These are phyloP conservation scores for Candida namnaoensis DNA, from an alignment of 805 yeast species.

Conservation along the genomic window DNA sequence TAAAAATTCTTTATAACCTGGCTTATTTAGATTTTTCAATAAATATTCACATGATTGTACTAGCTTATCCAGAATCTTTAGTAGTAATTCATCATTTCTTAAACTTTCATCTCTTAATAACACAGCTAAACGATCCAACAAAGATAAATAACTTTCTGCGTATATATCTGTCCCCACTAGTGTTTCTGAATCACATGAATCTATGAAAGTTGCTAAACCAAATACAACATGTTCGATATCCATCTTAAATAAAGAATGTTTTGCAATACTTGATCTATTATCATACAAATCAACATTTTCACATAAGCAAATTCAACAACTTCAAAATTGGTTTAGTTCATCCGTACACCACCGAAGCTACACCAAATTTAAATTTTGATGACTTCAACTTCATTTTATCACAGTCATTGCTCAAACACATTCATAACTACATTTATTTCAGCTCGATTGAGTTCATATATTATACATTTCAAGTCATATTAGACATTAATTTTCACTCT, in stretches of 20 bases:
- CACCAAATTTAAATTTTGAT: too few relatives aligned
- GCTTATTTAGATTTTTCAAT: not conserved
- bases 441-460: too few relatives aligned
- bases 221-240: constrained; percentile 16
- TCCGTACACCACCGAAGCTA: too few relatives aligned
- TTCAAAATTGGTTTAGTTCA: too few relatives aligned
- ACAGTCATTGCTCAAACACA: too few relatives aligned
- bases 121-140: constrained; percentile 15
- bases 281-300: too few relatives aligned
- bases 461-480: too few relatives aligned
- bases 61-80: constrained; percentile 8
- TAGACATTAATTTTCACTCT: too few relatives aligned
- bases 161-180: constrained; percentile 7
- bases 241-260: constrained; percentile 3
- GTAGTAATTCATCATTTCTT: constrained; percentile 8
- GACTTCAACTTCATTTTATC: too few relatives aligned
- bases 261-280: too few relatives aligned
- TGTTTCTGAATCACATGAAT: constrained; percentile 5
- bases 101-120: constrained; percentile 10
- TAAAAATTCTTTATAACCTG: constrained; percentile 4
- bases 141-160: constrained; percentile 12
- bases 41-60: constrained; percentile 6
- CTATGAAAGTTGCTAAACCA: constrained; percentile 15
- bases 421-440: too few relatives aligned
- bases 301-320: too few relatives aligned